These are phyloP conservation scores for Tylopilus intermedius DNA, from an alignment of 768 basidiomycete species.

Conservation along the genomic window DNA sequence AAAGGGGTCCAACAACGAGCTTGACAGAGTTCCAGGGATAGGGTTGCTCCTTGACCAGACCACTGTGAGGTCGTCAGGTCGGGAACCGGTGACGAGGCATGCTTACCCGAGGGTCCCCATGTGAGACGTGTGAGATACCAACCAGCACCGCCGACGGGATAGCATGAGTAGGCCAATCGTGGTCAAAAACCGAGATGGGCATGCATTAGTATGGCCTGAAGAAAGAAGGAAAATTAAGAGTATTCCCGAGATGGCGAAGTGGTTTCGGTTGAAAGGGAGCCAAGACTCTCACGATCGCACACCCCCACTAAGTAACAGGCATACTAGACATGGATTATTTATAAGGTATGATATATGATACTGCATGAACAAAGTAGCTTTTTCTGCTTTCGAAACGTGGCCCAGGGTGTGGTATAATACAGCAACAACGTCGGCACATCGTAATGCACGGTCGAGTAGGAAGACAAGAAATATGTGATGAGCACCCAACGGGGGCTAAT, in stretches of 20 bases:
- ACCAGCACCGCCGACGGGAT: constrained; percentile 45
- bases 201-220: constrained; percentile 48
- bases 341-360: too few species aligned
- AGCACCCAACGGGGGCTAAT: constrained; percentile 5
- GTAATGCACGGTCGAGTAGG: constrained; percentile 6
- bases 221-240: neutral
- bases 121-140: constrained; percentile 71
- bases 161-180: constrained; percentile 12
- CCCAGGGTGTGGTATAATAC: constrained; percentile 25
- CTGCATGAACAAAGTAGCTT: too few species aligned
- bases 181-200: constrained; percentile 14
- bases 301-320: too few species aligned
- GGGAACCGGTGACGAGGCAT: neutral
- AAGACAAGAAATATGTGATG: constrained; percentile 20
- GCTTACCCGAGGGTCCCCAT: constrained; percentile 46
- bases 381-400: constrained; percentile 9
- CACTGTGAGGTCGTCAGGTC: constrained; percentile 31
- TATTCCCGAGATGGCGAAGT: too few species aligned
- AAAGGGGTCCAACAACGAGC: constrained; percentile 57
- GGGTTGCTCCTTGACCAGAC: constrained; percentile 71
- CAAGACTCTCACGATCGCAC: constrained; percentile 14
- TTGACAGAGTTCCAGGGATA: constrained; percentile 81
- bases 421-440: constrained; percentile 27
- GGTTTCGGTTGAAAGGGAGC: neutral
- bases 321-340: too few species aligned